phyloP scores from a whole-genome alignment of 2,329 filamentous ascomycete species.

The Xylaria sp. region DNA sequence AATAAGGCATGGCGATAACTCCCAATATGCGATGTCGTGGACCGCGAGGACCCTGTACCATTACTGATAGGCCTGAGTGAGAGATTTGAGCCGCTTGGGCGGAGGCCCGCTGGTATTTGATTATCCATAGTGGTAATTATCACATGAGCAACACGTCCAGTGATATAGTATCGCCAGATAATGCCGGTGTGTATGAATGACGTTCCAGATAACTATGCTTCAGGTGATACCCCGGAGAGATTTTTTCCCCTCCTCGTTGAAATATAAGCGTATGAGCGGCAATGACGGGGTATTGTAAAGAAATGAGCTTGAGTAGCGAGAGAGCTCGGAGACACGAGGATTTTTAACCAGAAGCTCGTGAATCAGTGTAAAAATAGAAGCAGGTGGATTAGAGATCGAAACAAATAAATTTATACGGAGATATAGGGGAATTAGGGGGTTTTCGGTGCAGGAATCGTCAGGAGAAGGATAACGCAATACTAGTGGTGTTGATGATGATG shows the following conservation, averaged over 20 bases:
- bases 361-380: neutral
- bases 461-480: slow-evolving; percentile 1
- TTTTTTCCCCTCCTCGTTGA: neutral
- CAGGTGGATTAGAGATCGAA: neutral
- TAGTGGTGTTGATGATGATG: slow-evolving; percentile 9
- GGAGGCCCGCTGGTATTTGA: slow-evolving; percentile 29
- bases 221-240: neutral
- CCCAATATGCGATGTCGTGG: slow-evolving; percentile 39
- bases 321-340: neutral
- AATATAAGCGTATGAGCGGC: neutral
- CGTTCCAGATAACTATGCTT: neutral
- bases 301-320: neutral
- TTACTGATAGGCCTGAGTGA: slow-evolving; percentile 41
- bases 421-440: slow-evolving; percentile 30
- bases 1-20: slow-evolving; percentile 44
- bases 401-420: slow-evolving; percentile 3
- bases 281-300: neutral
- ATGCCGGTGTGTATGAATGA: too few relatives aligned
- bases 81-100: slow-evolving; percentile 40
- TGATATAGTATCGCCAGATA: neutral
- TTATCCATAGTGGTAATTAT: slow-evolving; percentile 37
- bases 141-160: neutral
- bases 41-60: slow-evolving; percentile 43
- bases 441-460: neutral
- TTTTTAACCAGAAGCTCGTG: neutral